Conservation (phyloP, 2,329 filamentous ascomycete species). For the Pseudogymnoascus sp. region DNA sequence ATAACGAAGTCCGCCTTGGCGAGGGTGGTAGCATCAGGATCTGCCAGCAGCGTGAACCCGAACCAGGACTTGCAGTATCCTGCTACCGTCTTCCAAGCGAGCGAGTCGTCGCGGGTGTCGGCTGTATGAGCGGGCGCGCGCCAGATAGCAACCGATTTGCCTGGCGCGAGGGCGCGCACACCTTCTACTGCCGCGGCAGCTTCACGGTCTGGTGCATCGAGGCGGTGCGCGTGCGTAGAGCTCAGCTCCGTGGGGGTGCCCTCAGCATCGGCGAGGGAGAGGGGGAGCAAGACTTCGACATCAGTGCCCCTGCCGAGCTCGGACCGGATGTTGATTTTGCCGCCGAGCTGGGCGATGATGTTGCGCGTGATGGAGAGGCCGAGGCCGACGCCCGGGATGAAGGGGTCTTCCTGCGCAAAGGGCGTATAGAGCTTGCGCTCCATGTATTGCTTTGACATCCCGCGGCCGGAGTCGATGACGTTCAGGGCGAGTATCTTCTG, state of each 20-base stretch:
- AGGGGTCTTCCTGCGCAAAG: conserved; percentile 51
- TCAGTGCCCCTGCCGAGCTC: conserved; percentile 46
- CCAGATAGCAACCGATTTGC: conserved; percentile 16
- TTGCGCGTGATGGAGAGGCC: conserved; percentile 57
- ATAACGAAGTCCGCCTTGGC: conserved; percentile 17
- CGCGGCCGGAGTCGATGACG: conserved; percentile 54
- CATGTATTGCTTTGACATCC: conserved; percentile 53
- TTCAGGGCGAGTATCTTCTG: conserved; percentile 28
- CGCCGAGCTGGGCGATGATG: conserved; percentile 51
- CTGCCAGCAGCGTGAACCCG: conserved; percentile 16
- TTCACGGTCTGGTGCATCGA: conserved; percentile 12
- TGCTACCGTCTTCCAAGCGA: conserved; percentile 20
- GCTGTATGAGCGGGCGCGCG: background rate
- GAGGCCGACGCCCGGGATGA: conserved; percentile 52
- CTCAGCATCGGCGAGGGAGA: conserved; percentile 12
- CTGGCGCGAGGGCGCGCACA: conserved; percentile 14
- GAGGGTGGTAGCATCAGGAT: background rate
- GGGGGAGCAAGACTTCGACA: conserved; percentile 40
- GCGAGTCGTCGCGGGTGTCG: conserved; percentile 8
- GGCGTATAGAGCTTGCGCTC: conserved; percentile 49
- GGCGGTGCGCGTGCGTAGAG: background rate
- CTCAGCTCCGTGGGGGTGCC: background rate
- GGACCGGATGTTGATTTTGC: conserved; percentile 50
- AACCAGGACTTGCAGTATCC: conserved; percentile 24
- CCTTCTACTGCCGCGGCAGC: conserved; percentile 12